Evolutionary conservation across 2,329 filamentous ascomycete genomes (phyloP).

Genomic region (Arthrobotrys pseudoclavata): DNA sequence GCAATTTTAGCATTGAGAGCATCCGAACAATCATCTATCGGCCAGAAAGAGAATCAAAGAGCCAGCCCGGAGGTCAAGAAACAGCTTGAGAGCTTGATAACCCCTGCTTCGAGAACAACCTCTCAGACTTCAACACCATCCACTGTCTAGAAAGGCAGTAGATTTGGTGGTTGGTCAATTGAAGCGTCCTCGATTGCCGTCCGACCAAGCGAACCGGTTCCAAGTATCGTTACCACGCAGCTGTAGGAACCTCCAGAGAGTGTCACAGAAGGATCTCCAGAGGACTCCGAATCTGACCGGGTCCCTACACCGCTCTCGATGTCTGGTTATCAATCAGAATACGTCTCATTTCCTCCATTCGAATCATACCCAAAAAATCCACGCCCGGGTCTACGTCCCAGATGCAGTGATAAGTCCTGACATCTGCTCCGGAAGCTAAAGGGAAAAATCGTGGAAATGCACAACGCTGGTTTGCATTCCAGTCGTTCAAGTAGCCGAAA

Average conservation of each 20-base stretch:
- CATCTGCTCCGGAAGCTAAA: slow-evolving; percentile 53
- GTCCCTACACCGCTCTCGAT: neutral
- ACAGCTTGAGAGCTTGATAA: slow-evolving; percentile 31
- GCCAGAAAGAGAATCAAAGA: slow-evolving; percentile 37
- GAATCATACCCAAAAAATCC: slow-evolving; percentile 43
- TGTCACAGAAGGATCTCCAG: neutral
- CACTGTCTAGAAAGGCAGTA: neutral
- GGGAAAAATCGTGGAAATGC: slow-evolving; percentile 51
- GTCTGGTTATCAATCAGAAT: slow-evolving; percentile 40
- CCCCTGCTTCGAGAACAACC: slow-evolving; percentile 7
- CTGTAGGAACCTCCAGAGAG: slow-evolving; percentile 35
- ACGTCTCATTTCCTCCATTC: slow-evolving; percentile 47
- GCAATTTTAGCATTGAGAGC: neutral
- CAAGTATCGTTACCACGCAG: slow-evolving; percentile 45
- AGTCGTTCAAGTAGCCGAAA: slow-evolving; percentile 46
- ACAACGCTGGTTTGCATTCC: slow-evolving; percentile 45
- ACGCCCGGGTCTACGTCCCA: slow-evolving; percentile 43
- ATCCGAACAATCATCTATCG: slow-evolving; percentile 1
- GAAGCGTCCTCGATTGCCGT: slow-evolving; percentile 39
- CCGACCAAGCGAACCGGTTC: slow-evolving; percentile 23
- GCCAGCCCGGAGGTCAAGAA: slow-evolving; percentile 34
- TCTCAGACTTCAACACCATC: slow-evolving; percentile 3
- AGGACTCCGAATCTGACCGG: neutral
- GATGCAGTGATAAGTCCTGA: slow-evolving; percentile 59
- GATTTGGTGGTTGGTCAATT: slow-evolving; percentile 32